Evolutionary conservation across 345 rosid genomes (phyloP).

Genomic region (Toxicodendron radicans): DNA sequence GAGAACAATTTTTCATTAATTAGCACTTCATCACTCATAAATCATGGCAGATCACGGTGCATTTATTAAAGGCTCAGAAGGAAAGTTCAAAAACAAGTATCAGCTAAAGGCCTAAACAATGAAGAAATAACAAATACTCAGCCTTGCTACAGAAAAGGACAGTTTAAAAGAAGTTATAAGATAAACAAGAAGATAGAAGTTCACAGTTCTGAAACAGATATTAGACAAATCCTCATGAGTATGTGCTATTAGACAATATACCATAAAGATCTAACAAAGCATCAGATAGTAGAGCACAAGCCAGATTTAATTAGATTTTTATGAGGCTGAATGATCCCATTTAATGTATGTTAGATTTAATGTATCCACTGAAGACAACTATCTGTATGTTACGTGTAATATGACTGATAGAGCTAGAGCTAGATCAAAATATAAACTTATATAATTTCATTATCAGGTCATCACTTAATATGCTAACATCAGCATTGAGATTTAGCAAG

Average conservation of each 20-base stretch:
- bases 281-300: neutral
- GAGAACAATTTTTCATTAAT: neutral
- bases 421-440: neutral
- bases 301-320: neutral
- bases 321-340: conserved; percentile 1
- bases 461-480: conserved; percentile 10
- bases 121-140: neutral
- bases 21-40: conserved; percentile 7
- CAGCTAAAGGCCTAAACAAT: conserved; percentile 11
- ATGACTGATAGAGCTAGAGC: conserved; percentile 15
- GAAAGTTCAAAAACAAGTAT: conserved; percentile 7
- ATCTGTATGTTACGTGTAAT: neutral
- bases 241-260: neutral
- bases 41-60: conserved; percentile 1
- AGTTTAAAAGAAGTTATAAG: neutral
- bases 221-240: neutral
- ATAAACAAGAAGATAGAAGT: neutral
- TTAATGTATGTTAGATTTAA: neutral
- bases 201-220: conserved; percentile 6
- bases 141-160: neutral
- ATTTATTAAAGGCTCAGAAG: neutral
- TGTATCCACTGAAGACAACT: neutral
- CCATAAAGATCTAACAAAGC: conserved; percentile 6
- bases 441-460: neutral
- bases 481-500: neutral